Conservation (phyloP, 345 rosid species). For the Populus alba region DNA sequence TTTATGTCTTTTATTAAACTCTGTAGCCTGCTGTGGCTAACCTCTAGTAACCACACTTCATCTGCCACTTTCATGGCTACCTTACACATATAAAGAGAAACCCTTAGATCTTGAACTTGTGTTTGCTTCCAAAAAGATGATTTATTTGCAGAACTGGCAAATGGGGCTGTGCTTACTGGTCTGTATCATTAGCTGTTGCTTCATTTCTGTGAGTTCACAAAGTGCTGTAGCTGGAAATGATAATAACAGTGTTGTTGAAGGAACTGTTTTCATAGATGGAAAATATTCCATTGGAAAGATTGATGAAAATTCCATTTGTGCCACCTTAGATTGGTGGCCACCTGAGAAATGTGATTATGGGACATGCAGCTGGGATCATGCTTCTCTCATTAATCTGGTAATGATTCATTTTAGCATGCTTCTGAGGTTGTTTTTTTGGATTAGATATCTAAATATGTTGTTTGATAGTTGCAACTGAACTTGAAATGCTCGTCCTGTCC, state of each 20-base stretch:
- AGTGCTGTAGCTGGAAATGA: constrained; percentile 19
- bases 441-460: background rate
- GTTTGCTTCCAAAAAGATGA: constrained; percentile 31
- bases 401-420: background rate
- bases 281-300: constrained; percentile 53
- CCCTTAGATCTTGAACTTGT: constrained; percentile 20
- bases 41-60: background rate
- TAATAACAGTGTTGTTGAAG: constrained; percentile 21
- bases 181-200: constrained; percentile 18
- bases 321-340: constrained; percentile 99
- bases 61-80: constrained; percentile 12
- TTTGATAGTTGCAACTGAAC: background rate
- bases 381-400: constrained; percentile 93
- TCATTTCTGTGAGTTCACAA: constrained; percentile 25
- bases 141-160: constrained; percentile 20
- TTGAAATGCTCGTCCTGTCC: background rate
- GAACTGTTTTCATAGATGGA: constrained; percentile 55
- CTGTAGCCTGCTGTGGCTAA: background rate
- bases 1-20: background rate
- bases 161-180: constrained; percentile 35
- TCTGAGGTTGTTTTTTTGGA: background rate
- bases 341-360: constrained; percentile 97
- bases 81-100: constrained; percentile 3
- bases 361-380: constrained; percentile 78
- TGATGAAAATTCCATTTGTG: constrained; percentile 88